Conservation (phyloP, 2,329 filamentous ascomycete species). For the Aspergillus ochraceus region DNA sequence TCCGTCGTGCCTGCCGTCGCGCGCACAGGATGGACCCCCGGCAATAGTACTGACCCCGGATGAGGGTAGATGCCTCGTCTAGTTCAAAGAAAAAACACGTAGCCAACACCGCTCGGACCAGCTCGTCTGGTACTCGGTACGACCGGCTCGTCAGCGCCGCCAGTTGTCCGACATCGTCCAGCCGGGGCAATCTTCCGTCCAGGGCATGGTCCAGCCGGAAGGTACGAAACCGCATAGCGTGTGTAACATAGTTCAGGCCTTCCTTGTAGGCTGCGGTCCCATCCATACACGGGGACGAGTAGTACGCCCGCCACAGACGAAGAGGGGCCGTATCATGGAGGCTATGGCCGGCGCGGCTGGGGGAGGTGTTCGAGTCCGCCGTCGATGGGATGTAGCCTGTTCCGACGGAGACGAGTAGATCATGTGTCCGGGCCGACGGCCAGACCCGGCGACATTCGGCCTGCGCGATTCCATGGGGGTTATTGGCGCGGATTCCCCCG, state of each 20-base stretch:
- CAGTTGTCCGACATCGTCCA: conserved; percentile 12
- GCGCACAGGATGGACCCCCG: conserved; percentile 21
- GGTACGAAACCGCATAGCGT: not conserved
- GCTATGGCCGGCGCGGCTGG: not conserved
- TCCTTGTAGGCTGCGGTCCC: conserved; percentile 5
- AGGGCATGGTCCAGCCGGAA: conserved; percentile 12
- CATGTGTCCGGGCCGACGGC: conserved; percentile 16
- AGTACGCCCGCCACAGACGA: conserved; percentile 17
- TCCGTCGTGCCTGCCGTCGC: conserved; percentile 4
- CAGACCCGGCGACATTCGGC: conserved; percentile 20
- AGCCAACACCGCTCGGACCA: conserved; percentile 16
- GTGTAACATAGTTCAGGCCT: not conserved
- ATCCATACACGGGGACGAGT: conserved; percentile 23
- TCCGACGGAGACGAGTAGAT: conserved; percentile 23
- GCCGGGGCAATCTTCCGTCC: conserved; percentile 7
- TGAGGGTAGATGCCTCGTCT: conserved; percentile 9
- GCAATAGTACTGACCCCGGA: conserved; percentile 14
- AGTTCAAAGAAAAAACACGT: conserved; percentile 23
- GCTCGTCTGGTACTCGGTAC: conserved; percentile 14
- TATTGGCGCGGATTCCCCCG: conserved; percentile 25
- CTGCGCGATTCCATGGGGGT: conserved; percentile 20
- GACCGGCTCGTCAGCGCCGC: conserved; percentile 5
- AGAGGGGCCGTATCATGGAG: conserved; percentile 7
- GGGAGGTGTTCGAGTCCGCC: conserved; percentile 1
- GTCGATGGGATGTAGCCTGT: conserved; percentile 13